phyloP scores from a whole-genome alignment of 176 grass and related monocot species.

The Thinopyrum elongatum region DNA sequence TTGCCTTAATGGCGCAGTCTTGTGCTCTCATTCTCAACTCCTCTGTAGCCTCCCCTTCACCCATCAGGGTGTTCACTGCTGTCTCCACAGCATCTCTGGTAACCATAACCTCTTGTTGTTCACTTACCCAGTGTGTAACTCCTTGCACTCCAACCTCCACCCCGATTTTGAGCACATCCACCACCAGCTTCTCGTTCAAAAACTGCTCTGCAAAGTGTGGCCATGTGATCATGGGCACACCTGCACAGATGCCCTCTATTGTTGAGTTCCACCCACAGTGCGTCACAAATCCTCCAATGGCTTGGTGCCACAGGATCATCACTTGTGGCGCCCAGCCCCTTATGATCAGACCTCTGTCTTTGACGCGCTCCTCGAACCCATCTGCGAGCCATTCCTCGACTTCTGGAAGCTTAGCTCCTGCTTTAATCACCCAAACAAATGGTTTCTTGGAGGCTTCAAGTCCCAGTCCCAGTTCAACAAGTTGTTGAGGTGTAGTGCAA shows the following conservation, averaged over 20 bases:
- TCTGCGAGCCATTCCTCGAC: conserved; percentile 61
- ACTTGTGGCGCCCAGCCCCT: conserved; percentile 60
- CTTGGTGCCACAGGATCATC: conserved; percentile 65
- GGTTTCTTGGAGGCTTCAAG: conserved; percentile 57
- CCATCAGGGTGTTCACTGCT: conserved; percentile 43
- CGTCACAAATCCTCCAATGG: conserved; percentile 60
- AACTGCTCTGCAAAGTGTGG: conserved; percentile 58
- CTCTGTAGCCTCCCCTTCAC: conserved; percentile 34
- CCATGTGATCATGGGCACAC: conserved; percentile 74
- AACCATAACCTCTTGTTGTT: conserved; percentile 38
- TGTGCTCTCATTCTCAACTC: conserved; percentile 50
- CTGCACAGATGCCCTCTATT: conserved; percentile 51
- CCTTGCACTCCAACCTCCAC: conserved; percentile 39
- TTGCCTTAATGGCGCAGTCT: conserved; percentile 48
- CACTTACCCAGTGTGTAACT: conserved; percentile 15
- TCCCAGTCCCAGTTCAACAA: conserved; percentile 66
- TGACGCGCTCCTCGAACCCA: conserved; percentile 49
- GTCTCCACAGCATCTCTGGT: conserved; percentile 28
- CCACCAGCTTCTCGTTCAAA: conserved; percentile 58
- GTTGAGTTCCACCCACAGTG: conserved; percentile 83
- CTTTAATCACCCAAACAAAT: conserved; percentile 72
- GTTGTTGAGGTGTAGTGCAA: conserved; percentile 38
- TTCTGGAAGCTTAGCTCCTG: conserved; percentile 40
- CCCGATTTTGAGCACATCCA: conserved; percentile 62
- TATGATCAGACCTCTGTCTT: conserved; percentile 44